These are phyloP conservation scores for Phycomyces nitens DNA, from an alignment of 192 early-diverging fungal genomes.

Conservation along the genomic window DNA sequence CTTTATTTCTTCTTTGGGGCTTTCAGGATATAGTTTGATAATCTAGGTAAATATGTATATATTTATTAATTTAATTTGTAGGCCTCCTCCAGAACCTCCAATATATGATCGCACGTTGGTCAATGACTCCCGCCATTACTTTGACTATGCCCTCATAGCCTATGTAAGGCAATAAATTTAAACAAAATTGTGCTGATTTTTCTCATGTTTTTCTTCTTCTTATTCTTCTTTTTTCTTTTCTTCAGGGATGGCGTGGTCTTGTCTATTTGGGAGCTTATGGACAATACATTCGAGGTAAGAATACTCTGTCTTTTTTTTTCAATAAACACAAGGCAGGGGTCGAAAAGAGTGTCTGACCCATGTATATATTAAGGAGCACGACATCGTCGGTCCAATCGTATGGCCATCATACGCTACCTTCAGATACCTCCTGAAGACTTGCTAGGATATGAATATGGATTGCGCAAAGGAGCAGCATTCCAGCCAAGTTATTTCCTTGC, in stretches of 20 bases:
- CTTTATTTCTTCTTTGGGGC: background rate
- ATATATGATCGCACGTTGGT: constrained; percentile 30
- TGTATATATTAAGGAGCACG: constrained; percentile 44
- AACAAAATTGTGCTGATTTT: background rate
- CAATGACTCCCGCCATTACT: constrained; percentile 49
- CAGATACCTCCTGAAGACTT: constrained; percentile 58
- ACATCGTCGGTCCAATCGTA: constrained; percentile 61
- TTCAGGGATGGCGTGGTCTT: constrained; percentile 35
- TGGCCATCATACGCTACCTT: constrained; percentile 59
- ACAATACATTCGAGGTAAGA: constrained; percentile 15
- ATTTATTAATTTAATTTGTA: constrained; percentile 8
- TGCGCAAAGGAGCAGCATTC: constrained; percentile 56
- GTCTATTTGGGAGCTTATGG: constrained; percentile 30
- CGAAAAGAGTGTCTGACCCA: background rate
- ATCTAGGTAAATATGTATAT: too few species aligned
- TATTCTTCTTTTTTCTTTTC: background rate
- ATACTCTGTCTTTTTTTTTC: background rate
- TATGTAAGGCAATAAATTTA: constrained; percentile 33
- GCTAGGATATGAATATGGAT: constrained; percentile 64
- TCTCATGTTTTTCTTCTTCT: background rate
- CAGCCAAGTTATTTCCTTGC: constrained; percentile 73
- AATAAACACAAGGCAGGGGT: background rate
- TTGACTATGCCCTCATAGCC: constrained; percentile 51
- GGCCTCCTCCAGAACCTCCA: constrained; percentile 22
- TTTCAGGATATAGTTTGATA: too few species aligned